A percentile compares a stretch with the other conserved stretches of the same genome.
These are phyloP conservation scores for Globisporangium megalacanthum DNA, from an alignment of 352 stramenopile genomes.

Conservation along the genomic window DNA sequence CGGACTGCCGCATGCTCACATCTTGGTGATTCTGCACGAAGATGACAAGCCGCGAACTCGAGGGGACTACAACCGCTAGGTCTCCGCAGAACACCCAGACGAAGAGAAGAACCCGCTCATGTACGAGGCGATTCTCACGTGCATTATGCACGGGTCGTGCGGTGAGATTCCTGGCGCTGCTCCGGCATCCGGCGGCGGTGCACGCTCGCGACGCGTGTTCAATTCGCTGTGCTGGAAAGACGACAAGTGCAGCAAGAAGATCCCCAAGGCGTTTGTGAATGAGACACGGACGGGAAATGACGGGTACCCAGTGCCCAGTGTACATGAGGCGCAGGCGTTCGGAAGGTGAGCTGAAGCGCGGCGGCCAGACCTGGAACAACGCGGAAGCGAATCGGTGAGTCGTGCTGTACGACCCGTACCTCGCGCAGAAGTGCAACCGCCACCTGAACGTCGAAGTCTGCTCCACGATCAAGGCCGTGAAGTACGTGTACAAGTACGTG, in stretches of 20 bases:
- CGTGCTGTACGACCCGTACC: neutral
- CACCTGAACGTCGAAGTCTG: too few relatives aligned
- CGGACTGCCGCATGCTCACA: slow-evolving; percentile 38
- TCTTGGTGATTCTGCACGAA: slow-evolving; percentile 34
- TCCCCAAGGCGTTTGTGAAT: neutral
- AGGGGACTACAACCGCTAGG: neutral
- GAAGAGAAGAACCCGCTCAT: too few relatives aligned
- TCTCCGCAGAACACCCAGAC: too few relatives aligned
- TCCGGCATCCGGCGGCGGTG: too few relatives aligned
- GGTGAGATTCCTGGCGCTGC: too few relatives aligned
- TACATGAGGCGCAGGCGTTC: neutral
- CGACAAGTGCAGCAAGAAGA: slow-evolving; percentile 6
- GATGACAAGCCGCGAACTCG: slow-evolving; percentile 15
- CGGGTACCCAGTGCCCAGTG: neutral
- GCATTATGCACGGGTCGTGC: too few relatives aligned
- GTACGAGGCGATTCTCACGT: too few relatives aligned
- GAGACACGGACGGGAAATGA: neutral
- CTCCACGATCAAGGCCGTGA: too few relatives aligned
- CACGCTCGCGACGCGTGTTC: too few relatives aligned
- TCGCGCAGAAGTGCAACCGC: too few relatives aligned
- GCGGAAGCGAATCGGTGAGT: neutral
- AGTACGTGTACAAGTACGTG: neutral
- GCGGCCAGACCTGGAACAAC: neutral
- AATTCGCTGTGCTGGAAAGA: neutral
- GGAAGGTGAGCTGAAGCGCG: neutral